phyloP scores from a whole-genome alignment of 2,329 filamentous ascomycete genomes.

The Colletotrichum karsti region DNA sequence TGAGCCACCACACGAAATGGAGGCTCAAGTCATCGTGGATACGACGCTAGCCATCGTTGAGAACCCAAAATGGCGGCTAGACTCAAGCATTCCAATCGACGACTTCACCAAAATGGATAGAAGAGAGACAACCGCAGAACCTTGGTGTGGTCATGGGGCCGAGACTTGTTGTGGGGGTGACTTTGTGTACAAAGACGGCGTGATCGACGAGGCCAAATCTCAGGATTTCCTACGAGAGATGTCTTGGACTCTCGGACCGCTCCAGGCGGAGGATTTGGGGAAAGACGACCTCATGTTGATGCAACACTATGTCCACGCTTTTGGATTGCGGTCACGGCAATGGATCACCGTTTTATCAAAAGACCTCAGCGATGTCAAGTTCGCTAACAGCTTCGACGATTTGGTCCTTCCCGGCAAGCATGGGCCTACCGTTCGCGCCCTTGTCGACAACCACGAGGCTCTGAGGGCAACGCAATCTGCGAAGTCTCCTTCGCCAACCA shows the following conservation, averaged over 20 bases:
- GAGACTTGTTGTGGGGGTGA: neutral
- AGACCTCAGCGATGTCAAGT: conserved; percentile 8
- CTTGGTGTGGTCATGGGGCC: neutral
- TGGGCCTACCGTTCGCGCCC: conserved; percentile 18
- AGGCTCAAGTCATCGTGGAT: conserved; percentile 17
- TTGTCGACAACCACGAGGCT: conserved; percentile 29
- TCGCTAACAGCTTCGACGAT: conserved; percentile 27
- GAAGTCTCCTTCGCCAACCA: neutral
- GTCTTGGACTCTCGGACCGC: neutral
- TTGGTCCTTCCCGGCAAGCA: conserved; percentile 27
- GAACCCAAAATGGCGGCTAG: neutral
- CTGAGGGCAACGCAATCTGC: neutral
- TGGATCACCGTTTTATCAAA: conserved; percentile 23
- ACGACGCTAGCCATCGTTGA: conserved; percentile 3
- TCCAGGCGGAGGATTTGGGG: neutral
- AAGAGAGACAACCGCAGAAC: neutral
- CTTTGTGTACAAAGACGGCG: neutral
- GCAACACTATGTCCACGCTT: conserved; percentile 14
- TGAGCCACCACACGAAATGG: neutral
- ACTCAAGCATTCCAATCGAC: neutral
- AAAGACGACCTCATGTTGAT: conserved; percentile 20
- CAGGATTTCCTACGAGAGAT: neutral
- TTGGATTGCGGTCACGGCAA: conserved; percentile 20
- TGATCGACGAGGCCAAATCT: neutral
- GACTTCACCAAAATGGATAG: neutral